phyloP scores from a whole-genome alignment of 345 rosid genomes.

The Rhizophora apiculata region DNA sequence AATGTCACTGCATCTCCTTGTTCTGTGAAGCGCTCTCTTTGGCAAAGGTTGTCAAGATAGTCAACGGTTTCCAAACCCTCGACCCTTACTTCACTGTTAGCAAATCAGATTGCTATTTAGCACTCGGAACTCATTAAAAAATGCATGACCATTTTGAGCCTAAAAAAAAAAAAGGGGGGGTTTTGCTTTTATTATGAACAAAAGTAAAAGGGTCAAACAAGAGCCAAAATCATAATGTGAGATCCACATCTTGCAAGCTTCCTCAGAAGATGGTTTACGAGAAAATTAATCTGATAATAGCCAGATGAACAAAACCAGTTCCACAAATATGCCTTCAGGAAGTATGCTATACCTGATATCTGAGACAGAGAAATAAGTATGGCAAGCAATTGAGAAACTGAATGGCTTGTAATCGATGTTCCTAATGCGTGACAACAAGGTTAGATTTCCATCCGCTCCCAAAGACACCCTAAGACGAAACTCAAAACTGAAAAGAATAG shows the following conservation, averaged over 20 bases:
- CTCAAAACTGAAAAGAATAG: slow-evolving; percentile 68
- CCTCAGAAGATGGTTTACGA: too few relatives aligned
- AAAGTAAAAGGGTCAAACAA: too few relatives aligned
- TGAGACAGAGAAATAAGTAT: slow-evolving; percentile 77
- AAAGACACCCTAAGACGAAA: slow-evolving; percentile 78
- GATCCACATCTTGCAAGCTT: too few relatives aligned
- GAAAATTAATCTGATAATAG: too few relatives aligned
- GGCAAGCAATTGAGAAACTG: slow-evolving; percentile 76
- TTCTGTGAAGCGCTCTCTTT: slow-evolving; percentile 78
- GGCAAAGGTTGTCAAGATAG: slow-evolving; percentile 73
- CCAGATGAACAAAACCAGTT: too few relatives aligned
- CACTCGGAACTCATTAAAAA: neutral
- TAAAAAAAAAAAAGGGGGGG: too few relatives aligned
- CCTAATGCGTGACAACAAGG: slow-evolving; percentile 77
- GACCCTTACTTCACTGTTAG: slow-evolving; percentile 80
- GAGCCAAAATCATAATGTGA: too few relatives aligned
- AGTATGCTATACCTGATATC: slow-evolving; percentile 64
- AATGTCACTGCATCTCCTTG: slow-evolving; percentile 86
- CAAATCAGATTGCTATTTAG: slow-evolving; percentile 4
- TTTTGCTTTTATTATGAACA: too few relatives aligned
- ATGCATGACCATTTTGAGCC: neutral
- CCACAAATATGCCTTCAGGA: neutral
- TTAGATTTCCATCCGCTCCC: slow-evolving; percentile 64
- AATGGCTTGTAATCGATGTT: slow-evolving; percentile 82
- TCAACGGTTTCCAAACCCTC: slow-evolving; percentile 96